Percentiles rank a stretch among this genome's conserved stretches.
These are phyloP conservation scores for Daldinia eschscholtzii DNA, from an alignment of 2,329 filamentous ascomycete species.

Conservation along the genomic window DNA sequence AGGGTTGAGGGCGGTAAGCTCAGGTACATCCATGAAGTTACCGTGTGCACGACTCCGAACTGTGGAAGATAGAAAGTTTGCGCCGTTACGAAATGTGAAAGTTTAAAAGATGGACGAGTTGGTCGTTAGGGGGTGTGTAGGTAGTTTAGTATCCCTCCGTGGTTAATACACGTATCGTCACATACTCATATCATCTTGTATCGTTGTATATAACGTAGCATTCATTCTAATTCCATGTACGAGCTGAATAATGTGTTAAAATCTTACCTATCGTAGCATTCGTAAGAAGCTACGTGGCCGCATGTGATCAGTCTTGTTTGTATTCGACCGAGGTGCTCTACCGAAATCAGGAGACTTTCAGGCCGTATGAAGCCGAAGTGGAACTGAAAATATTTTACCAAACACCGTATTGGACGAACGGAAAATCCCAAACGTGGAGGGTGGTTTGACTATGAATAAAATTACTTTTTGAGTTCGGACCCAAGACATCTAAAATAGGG, in stretches of 20 bases:
- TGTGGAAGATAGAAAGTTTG: conserved; percentile 44
- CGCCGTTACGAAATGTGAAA: neutral
- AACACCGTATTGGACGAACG: neutral
- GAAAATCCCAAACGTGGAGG: too few species aligned
- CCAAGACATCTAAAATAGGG: neutral
- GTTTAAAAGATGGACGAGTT: neutral
- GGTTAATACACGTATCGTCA: too few species aligned
- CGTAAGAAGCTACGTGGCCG: neutral
- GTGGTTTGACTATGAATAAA: neutral
- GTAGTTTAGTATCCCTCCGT: neutral
- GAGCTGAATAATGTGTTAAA: neutral
- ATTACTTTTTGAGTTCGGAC: neutral
- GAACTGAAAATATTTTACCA: neutral
- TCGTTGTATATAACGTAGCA: neutral
- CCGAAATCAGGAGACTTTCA: conserved; percentile 14
- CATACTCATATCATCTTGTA: neutral
- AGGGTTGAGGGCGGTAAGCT: conserved; percentile 50
- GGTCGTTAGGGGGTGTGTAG: neutral
- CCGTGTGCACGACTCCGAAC: conserved; percentile 44
- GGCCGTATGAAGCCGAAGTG: conserved; percentile 8
- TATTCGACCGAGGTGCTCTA: neutral
- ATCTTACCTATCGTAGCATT: neutral
- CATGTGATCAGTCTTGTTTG: neutral
- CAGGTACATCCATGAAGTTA: conserved; percentile 51
- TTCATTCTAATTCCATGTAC: neutral